Conservation (phyloP, 805 yeast genomes). For the Ogataea pignaliae region DNA sequence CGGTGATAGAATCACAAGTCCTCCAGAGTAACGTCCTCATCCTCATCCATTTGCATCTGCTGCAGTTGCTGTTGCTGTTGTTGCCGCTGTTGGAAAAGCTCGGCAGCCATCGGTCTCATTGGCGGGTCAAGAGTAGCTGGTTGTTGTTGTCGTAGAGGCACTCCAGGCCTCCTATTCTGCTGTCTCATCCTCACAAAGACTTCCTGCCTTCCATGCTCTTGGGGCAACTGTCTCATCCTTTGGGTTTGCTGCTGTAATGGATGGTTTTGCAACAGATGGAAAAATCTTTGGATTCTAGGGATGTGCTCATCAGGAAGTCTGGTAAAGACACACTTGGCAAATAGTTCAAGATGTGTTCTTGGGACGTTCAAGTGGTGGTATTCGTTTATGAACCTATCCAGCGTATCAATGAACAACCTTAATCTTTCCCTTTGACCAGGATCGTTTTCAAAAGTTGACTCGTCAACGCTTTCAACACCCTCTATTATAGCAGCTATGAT, state of each 20-base stretch:
- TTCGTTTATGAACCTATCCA: constrained; percentile 27
- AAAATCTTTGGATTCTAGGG: constrained; percentile 29
- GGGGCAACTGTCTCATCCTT: constrained; percentile 1
- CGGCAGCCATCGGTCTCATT: too few species aligned
- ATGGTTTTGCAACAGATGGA: constrained; percentile 22
- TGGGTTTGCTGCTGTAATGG: constrained; percentile 12
- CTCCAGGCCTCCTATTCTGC: constrained; percentile 5
- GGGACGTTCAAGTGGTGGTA: constrained; percentile 25
- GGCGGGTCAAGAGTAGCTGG: background rate
- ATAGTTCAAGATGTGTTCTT: constrained; percentile 23
- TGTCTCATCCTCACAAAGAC: constrained; percentile 6
- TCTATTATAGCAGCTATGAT: constrained; percentile 26
- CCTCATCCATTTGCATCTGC: background rate
- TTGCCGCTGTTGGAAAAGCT: constrained; percentile 8
- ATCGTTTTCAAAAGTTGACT: constrained; percentile 16
- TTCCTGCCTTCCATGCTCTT: constrained; percentile 6
- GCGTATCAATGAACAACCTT: constrained; percentile 23
- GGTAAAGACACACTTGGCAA: constrained; percentile 28
- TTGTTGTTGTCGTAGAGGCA: constrained; percentile 3
- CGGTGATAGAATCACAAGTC: too few species aligned
- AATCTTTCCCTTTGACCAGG: constrained; percentile 22
- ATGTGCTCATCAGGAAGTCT: constrained; percentile 27
- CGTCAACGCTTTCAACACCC: constrained; percentile 15
- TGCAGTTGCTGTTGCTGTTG: constrained; percentile 21
- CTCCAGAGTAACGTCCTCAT: background rate